Conservation (phyloP, 768 basidiomycete genomes). For the Astraeus odoratus region DNA sequence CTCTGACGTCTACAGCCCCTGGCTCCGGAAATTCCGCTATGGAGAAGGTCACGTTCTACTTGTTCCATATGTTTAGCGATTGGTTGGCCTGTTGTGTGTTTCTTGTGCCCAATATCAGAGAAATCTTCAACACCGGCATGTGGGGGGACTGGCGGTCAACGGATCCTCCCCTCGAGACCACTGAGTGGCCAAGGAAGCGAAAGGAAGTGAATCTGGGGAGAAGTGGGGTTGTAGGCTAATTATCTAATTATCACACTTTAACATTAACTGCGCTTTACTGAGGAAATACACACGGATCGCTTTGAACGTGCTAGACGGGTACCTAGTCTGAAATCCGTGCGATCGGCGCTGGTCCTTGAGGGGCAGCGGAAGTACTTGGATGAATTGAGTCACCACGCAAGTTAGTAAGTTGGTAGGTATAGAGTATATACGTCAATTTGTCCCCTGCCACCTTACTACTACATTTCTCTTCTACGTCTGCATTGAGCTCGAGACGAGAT, state of each 20-base stretch:
- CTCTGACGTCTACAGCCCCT: constrained; percentile 25
- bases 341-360: too few relatives aligned
- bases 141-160: constrained; percentile 15
- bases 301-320: too few relatives aligned
- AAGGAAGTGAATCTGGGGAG: constrained; percentile 2
- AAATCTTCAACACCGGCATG: constrained; percentile 23
- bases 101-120: constrained; percentile 24
- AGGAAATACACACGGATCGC: too few relatives aligned
- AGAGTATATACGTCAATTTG: not conserved
- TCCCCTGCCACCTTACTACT: not conserved
- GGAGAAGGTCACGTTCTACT: constrained; percentile 37
- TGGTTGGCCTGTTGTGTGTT: constrained; percentile 30
- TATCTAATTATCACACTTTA: not conserved
- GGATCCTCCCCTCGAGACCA: constrained; percentile 2
- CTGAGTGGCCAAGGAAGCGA: not conserved
- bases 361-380: too few relatives aligned
- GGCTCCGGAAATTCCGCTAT: constrained; percentile 26
- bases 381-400: too few relatives aligned
- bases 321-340: too few relatives aligned
- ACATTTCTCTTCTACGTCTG: too few relatives aligned
- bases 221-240: not conserved
- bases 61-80: constrained; percentile 40
- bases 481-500: constrained; percentile 1
- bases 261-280: not conserved
- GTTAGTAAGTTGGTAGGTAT: too few relatives aligned